Evolutionary conservation across 352 stramenopile genomes (phyloP), one percentile per base, ranked within the genome.

Genomic region (Pythium phragmiticola): DNA sequence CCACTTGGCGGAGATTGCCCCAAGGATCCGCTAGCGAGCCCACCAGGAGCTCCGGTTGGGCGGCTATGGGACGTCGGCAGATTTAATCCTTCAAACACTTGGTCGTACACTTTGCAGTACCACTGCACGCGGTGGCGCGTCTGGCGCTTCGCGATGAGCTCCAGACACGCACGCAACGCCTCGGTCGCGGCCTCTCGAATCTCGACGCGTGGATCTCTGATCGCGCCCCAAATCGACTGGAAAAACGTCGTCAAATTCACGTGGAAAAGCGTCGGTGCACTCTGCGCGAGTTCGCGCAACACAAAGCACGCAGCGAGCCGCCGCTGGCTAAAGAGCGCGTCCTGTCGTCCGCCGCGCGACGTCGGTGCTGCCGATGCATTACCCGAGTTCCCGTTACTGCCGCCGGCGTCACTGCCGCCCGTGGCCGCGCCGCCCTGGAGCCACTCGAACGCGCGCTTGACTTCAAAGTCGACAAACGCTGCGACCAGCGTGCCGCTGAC

Each of bases 381-480:
- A 17, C 48, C 17, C 11, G 39, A 17, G 36, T 34, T 28, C 4
- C 36, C 39, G 12, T 17, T 26, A n/a, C 39, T 21, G 7, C 23
- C 28, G 13, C 41, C 43, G 9, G 48, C 47, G 0, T 43, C 45
- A 0, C 14, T 52, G n/a, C 33, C 34, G 28, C 39, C 63, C 6
- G 17, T 45, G 12, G 49, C 45, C 28, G 28, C 49, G 46, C 57
- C 57, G n/a, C 63, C 63, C 26, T 90, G 81, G 0, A 97, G 82
- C 90, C 88, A 97, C 55, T 97, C 88, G 47, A 98, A 92, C 12
- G 89, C 89, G 46, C 90, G 78, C 45, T 92, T 95, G 9, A 96
- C 87, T 71, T 98, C 92, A 71, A 97, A 96, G 60, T 98, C 91
- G 30, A 98, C 87, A 73, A 94, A 97, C 47, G 90, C 89, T 0